A percentile compares a stretch with the other conserved stretches of the same genome.
These are phyloP conservation scores for Cordyceps cicadae DNA, from an alignment of 2,329 filamentous ascomycete species.

Conservation along the genomic window DNA sequence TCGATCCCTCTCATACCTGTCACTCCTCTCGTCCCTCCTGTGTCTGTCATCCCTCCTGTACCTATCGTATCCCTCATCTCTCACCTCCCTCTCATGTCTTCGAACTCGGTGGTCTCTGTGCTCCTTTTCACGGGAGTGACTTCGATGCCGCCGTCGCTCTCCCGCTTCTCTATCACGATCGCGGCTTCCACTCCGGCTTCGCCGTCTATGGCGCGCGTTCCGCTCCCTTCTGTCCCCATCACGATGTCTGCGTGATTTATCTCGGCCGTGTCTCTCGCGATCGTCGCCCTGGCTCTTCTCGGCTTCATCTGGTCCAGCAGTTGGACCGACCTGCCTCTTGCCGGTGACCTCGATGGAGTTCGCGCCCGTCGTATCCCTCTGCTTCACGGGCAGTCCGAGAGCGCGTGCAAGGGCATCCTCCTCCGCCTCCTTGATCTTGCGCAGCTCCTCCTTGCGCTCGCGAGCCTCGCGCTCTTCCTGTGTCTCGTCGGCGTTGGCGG, in stretches of 20 bases:
- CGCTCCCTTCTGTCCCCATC: constrained; percentile 25
- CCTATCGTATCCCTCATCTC: constrained; percentile 11
- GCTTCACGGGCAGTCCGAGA: constrained; percentile 66
- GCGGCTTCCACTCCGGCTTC: constrained; percentile 19
- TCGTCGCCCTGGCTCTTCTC: constrained; percentile 4
- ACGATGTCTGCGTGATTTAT: constrained; percentile 24
- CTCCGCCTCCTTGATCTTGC: constrained; percentile 79
- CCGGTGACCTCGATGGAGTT: constrained; percentile 60
- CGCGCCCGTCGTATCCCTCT: constrained; percentile 48
- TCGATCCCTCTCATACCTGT: constrained; percentile 5
- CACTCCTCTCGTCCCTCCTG: constrained; percentile 3
- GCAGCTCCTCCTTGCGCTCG: constrained; percentile 67
- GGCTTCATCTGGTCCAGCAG: constrained; percentile 16
- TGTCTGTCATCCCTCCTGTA: constrained; percentile 20
- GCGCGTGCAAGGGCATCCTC: constrained; percentile 82
- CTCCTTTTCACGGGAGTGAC: background rate
- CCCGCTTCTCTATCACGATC: constrained; percentile 24
- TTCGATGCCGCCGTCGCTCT: constrained; percentile 22
- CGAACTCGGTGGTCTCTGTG: background rate
- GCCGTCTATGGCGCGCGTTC: constrained; percentile 26
- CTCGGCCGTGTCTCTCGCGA: constrained; percentile 17
- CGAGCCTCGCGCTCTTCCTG: constrained; percentile 50
- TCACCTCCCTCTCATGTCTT: constrained; percentile 17
- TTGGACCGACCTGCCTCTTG: constrained; percentile 27
- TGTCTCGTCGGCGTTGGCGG: constrained; percentile 45